Evolutionary conservation across 768 basidiomycete genomes (phyloP), one percentile per base, ranked within the genome.

Genomic region (Leccinum variicolor): DNA sequence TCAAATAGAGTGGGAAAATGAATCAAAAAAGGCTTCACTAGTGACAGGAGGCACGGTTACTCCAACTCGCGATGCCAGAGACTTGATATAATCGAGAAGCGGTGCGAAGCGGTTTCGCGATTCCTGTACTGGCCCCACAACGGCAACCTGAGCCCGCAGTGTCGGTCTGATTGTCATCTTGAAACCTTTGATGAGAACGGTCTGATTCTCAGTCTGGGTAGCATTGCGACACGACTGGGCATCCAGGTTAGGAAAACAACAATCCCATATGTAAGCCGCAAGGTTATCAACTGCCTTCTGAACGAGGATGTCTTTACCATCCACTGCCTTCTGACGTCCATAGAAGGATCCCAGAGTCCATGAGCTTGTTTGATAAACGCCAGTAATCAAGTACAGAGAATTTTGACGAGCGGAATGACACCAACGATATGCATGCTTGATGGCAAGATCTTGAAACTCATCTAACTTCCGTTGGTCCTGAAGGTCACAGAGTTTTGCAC

Each of bases 171-270:
- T 43, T n/a, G 36, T 51, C 8, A 61, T 53, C 39, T 46, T 54
- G 48, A 62, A 61, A 2, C 61, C 59, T 19, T 46, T 46, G n/a
- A 62, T 47, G 26, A 62, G 17, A 9, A 62, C 11, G 2, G 61
- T 60, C 45, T 62, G 61, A 25, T 62, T 62, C 29, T 21, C n/a
- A n/a, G n/a, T n/a, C n/a, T n/a, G n/a, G n/a, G n/a, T n/a, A n/a
- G n/a, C n/a, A n/a, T n/a, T n/a, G n/a, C n/a, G 47, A 33, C 53
- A 26, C 1, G 39, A 9, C 11, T 31, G 49, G 2, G 3, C 19
- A 25, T 59, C 31, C 2, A 29, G 15, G 13, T 25, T 2, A 7
- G 29, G 29, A 31, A 50, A 55, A n/a, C n/a, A n/a, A n/a, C n/a
- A n/a, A n/a, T n/a, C n/a, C 49, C 48, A 58, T 25, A 11, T 21